Evolutionary conservation across 202 grass and related monocot species (phyloP).

Genomic region (Zizania palustris): DNA sequence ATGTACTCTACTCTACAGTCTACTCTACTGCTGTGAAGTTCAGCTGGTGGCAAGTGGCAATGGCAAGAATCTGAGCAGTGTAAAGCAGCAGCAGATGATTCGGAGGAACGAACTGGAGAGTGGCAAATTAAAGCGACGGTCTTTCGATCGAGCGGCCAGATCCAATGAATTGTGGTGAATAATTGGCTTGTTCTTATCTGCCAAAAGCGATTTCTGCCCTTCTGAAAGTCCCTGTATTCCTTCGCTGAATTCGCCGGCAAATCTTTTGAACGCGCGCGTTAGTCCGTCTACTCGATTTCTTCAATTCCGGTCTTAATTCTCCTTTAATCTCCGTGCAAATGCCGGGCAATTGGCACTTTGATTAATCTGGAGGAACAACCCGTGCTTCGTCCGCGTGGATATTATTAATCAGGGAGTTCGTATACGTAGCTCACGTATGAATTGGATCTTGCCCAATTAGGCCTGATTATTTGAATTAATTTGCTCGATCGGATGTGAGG

Average conservation of each 20-base stretch:
- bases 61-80: not conserved
- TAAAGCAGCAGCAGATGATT: constrained; percentile 30
- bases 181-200: constrained; percentile 37
- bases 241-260: not conserved
- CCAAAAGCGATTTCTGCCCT: constrained; percentile 34
- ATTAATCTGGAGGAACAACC: not conserved
- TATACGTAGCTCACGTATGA: not conserved
- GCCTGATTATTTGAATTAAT: not conserved
- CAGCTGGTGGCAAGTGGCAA: too few species aligned
- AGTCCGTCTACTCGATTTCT: not conserved
- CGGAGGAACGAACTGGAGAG: constrained; percentile 26
- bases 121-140: not conserved
- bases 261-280: not conserved
- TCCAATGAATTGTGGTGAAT: constrained; percentile 34
- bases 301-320: not conserved
- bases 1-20: not conserved
- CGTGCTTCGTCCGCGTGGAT: not conserved
- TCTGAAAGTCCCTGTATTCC: not conserved
- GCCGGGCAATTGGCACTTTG: not conserved
- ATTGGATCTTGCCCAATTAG: not conserved
- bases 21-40: not conserved
- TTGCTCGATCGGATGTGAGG: too few species aligned
- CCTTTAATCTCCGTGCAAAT: constrained; percentile 4
- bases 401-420: not conserved
- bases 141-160: not conserved